Percentiles rank a stretch among this genome's conserved stretches.
Evolutionary conservation across 805 yeast species (phyloP).

Genomic region (Candida montana): DNA sequence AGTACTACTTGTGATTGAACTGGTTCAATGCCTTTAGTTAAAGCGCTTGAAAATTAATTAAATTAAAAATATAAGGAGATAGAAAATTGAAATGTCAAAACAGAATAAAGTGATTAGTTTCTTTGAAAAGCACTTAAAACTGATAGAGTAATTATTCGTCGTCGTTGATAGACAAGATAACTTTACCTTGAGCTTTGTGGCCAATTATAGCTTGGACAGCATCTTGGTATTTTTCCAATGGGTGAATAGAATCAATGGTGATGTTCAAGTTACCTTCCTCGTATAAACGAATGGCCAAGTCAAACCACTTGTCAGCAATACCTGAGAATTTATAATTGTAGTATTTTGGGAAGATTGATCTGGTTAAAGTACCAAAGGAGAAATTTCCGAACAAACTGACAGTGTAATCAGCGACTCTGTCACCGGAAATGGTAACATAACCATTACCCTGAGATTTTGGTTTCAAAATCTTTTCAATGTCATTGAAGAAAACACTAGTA

Average conservation of each 20-base stretch:
- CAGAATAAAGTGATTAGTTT: too few species aligned
- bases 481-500: constrained; percentile 41
- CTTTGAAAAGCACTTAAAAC: too few species aligned
- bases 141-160: too few species aligned
- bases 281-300: constrained; percentile 30
- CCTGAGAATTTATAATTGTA: constrained; percentile 25
- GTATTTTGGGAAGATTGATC: constrained; percentile 12
- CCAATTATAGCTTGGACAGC: constrained; percentile 46
- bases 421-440: constrained; percentile 56
- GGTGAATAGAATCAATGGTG: constrained; percentile 48
- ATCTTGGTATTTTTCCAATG: constrained; percentile 41
- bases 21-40: too few species aligned
- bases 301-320: constrained; percentile 25
- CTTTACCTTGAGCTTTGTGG: constrained; percentile 49
- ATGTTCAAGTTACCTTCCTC: constrained; percentile 37
- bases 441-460: constrained; percentile 41
- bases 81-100: too few species aligned
- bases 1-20: too few species aligned
- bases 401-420: constrained; percentile 31
- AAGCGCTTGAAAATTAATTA: too few species aligned
- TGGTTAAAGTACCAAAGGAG: constrained; percentile 9
- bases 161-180: constrained; percentile 20
- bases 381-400: constrained; percentile 2
- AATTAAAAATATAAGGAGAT: too few species aligned
- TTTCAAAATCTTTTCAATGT: constrained; percentile 39